A percentile compares a stretch with the other conserved stretches of the same genome.
Conservation (phyloP, 192 early-diverging fungal species). For the Nowakowskiella sp. region DNA sequence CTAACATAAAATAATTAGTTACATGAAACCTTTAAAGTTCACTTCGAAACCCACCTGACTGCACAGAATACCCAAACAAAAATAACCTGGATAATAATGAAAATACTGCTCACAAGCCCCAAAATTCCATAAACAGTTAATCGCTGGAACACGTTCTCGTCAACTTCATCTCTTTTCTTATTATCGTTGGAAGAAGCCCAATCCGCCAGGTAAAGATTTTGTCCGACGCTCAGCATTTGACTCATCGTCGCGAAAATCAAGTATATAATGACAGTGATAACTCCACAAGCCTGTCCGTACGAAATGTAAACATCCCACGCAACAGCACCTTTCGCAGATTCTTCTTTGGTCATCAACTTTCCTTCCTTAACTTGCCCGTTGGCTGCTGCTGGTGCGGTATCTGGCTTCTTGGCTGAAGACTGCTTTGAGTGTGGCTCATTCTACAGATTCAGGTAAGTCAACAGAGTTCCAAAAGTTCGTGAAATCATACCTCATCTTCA, state of each 20-base stretch:
- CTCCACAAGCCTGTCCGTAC: slow-evolving; percentile 72
- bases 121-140: slow-evolving; percentile 73
- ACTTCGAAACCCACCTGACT: slow-evolving; percentile 36
- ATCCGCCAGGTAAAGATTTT: slow-evolving; percentile 42
- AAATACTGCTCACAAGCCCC: slow-evolving; percentile 60
- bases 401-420: not conserved
- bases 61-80: slow-evolving; percentile 72
- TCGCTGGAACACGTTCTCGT: slow-evolving; percentile 47
- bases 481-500: too few species aligned
- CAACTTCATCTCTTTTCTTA: slow-evolving; percentile 14
- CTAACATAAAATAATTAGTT: slow-evolving; percentile 4
- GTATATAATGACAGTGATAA: slow-evolving; percentile 48
- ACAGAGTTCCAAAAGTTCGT: too few species aligned
- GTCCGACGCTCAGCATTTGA: slow-evolving; percentile 33
- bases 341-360: slow-evolving; percentile 67
- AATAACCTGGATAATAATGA: slow-evolving; percentile 59
- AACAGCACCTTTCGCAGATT: slow-evolving; percentile 75
- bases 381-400: slow-evolving; percentile 2
- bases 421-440: too few species aligned
- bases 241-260: slow-evolving; percentile 38
- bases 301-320: slow-evolving; percentile 68
- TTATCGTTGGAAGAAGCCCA: slow-evolving; percentile 44
- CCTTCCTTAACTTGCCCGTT: slow-evolving; percentile 2
- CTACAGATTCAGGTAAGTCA: too few species aligned
- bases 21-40: not conserved